phyloP scores from a whole-genome alignment of 257 asterid genomes.

The Coffea eugenioides region DNA sequence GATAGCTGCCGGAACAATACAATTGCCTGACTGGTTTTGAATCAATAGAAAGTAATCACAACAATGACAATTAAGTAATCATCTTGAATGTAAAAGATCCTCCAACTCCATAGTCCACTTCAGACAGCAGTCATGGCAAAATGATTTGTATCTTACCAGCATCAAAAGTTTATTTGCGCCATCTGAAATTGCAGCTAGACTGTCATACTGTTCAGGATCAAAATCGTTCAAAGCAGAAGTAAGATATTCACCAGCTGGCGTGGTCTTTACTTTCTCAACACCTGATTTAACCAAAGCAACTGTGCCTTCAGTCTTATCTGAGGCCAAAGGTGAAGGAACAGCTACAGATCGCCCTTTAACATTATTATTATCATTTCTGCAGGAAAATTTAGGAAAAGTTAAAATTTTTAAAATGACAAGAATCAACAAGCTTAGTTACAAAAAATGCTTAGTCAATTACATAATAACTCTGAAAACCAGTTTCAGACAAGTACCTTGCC shows the following conservation, averaged over 20 bases:
- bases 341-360: slow-evolving; percentile 56
- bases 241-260: slow-evolving; percentile 99
- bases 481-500: slow-evolving; percentile 53
- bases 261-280: slow-evolving; percentile 67
- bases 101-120: background rate
- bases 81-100: background rate
- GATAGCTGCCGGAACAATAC: background rate
- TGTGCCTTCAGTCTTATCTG: slow-evolving; percentile 60
- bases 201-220: slow-evolving; percentile 96
- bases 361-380: slow-evolving; percentile 55
- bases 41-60: background rate
- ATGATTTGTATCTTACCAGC: slow-evolving; percentile 57
- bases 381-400: slow-evolving; percentile 11
- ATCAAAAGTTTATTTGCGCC: slow-evolving; percentile 99
- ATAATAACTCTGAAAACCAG: slow-evolving; percentile 16
- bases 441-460: background rate
- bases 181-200: slow-evolving; percentile 97
- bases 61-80: no score
- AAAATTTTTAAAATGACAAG: slow-evolving; percentile 2
- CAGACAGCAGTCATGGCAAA: background rate
- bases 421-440: background rate
- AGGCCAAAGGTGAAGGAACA: slow-evolving; percentile 47
- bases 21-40: background rate
- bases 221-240: slow-evolving; percentile 90
- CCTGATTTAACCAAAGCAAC: slow-evolving; percentile 79